A percentile compares a stretch with the other conserved stretches of the same genome.
phyloP scores from a whole-genome alignment of 495 filamentous ascomycete genomes.

The Lophiostoma macrostomum region DNA sequence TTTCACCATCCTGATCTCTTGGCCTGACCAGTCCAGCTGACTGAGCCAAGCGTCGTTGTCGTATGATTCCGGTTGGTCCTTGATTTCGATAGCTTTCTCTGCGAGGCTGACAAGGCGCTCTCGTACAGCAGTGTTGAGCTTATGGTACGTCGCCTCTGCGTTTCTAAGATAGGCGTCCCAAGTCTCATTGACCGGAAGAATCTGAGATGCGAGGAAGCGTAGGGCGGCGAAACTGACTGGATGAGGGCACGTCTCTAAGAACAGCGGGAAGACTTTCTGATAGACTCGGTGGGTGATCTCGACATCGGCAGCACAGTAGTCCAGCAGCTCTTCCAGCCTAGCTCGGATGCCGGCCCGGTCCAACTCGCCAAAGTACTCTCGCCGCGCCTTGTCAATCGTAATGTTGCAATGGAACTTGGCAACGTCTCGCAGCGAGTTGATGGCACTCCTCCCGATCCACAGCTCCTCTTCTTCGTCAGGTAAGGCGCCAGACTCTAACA shows the following conservation, averaged over 20 bases:
- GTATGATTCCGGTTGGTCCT: constrained; percentile 64
- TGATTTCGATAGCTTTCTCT: constrained; percentile 70
- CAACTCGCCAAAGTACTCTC: constrained; percentile 84
- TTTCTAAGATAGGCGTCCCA: constrained; percentile 82
- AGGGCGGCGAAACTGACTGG: constrained; percentile 95
- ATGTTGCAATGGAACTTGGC: constrained; percentile 93
- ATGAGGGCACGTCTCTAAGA: constrained; percentile 85
- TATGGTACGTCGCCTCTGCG: constrained; percentile 80
- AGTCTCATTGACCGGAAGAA: constrained; percentile 80
- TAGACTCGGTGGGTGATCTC: constrained; percentile 89
- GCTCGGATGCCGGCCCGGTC: constrained; percentile 63
- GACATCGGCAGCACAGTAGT: constrained; percentile 96
- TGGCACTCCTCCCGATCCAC: constrained; percentile 90
- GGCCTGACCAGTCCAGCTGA: constrained; percentile 93
- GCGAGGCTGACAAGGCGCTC: constrained; percentile 68
- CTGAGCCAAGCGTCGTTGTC: constrained; percentile 79
- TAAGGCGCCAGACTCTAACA: constrained; percentile 62
- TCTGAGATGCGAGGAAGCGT: constrained; percentile 85
- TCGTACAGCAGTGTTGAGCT: constrained; percentile 70
- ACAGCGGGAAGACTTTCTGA: constrained; percentile 84
- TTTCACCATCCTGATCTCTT: constrained; percentile 87
- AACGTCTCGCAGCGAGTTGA: constrained; percentile 93
- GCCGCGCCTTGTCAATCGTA: constrained; percentile 83
- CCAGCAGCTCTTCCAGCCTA: constrained; percentile 76
- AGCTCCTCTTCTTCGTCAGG: constrained; percentile 82